phyloP scores from a whole-genome alignment of 768 basidiomycete genomes.

The Podaxis sp. region DNA sequence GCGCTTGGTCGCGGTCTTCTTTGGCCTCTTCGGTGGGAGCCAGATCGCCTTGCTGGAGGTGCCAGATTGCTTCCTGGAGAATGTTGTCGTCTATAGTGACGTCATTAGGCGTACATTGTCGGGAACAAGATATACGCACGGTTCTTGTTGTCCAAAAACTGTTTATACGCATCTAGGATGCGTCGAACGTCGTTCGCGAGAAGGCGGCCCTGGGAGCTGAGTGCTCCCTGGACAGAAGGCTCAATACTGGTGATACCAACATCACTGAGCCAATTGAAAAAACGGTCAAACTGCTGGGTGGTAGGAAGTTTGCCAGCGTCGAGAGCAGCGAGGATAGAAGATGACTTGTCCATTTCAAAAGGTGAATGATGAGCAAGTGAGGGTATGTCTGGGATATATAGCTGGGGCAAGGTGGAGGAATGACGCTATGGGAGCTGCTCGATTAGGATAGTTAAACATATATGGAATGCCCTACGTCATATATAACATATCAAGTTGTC shows the following conservation, averaged over 20 bases:
- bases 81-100: slow-evolving; percentile 52
- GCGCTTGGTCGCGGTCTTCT: slow-evolving; percentile 42
- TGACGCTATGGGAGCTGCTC: slow-evolving; percentile 10
- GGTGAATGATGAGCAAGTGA: not conserved
- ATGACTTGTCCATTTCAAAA: slow-evolving; percentile 59
- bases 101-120: slow-evolving; percentile 1
- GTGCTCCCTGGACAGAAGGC: slow-evolving; percentile 34
- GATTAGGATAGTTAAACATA: not conserved
- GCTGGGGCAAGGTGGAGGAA: not conserved
- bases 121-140: slow-evolving; percentile 28
- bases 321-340: slow-evolving; percentile 64
- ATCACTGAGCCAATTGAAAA: slow-evolving; percentile 55
- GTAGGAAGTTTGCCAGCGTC: slow-evolving; percentile 70
- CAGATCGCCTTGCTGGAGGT: slow-evolving; percentile 56
- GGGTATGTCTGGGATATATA: slow-evolving; percentile 8
- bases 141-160: slow-evolving; percentile 55
- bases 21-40: slow-evolving; percentile 32
- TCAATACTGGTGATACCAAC: slow-evolving; percentile 47
- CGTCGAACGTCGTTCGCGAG: slow-evolving; percentile 49
- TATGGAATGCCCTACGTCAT: slow-evolving; percentile 7
- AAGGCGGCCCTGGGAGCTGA: slow-evolving; percentile 54
- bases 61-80: slow-evolving; percentile 66
- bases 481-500: not conserved
- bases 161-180: slow-evolving; percentile 58
- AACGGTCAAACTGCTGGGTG: slow-evolving; percentile 50